A percentile compares a stretch with the other conserved stretches of the same genome.
These are phyloP conservation scores for Reutealis trisperma DNA, from an alignment of 345 rosid species.

Conservation along the genomic window DNA sequence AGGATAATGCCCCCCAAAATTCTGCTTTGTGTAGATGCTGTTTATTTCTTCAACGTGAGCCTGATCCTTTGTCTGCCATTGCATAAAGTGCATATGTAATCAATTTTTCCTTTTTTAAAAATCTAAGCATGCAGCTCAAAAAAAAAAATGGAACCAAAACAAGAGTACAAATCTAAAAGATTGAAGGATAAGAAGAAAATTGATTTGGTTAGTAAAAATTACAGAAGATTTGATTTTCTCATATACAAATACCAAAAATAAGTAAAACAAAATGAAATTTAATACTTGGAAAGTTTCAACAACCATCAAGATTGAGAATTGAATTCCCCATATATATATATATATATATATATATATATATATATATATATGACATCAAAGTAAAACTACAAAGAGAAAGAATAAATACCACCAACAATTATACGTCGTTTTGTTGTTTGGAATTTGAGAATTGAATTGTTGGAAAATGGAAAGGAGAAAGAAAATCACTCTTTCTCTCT, in stretches of 20 bases:
- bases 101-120: too few relatives aligned
- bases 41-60: constrained; percentile 14
- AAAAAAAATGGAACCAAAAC: neutral
- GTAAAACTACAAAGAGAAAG: neutral
- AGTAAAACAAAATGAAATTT: neutral
- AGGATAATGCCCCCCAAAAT: neutral
- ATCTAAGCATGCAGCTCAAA: neutral
- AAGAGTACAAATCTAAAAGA: neutral
- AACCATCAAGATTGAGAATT: neutral
- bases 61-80: neutral
- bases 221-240: constrained; percentile 3
- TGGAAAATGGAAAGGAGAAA: constrained; percentile 1
- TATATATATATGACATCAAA: too few relatives aligned
- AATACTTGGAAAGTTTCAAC: neutral
- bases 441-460: constrained; percentile 12
- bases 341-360: too few relatives aligned
- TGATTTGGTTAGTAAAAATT: neutral
- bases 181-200: neutral
- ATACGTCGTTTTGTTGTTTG: constrained; percentile 24
- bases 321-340: too few relatives aligned
- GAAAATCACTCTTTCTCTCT: neutral
- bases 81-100: neutral
- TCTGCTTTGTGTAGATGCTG: constrained; percentile 16
- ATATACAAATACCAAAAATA: neutral
- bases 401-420: constrained; percentile 21